These are phyloP conservation scores for Paramecium caudatum DNA, from an alignment of 73 alveolate genomes.

Conservation along the genomic window DNA sequence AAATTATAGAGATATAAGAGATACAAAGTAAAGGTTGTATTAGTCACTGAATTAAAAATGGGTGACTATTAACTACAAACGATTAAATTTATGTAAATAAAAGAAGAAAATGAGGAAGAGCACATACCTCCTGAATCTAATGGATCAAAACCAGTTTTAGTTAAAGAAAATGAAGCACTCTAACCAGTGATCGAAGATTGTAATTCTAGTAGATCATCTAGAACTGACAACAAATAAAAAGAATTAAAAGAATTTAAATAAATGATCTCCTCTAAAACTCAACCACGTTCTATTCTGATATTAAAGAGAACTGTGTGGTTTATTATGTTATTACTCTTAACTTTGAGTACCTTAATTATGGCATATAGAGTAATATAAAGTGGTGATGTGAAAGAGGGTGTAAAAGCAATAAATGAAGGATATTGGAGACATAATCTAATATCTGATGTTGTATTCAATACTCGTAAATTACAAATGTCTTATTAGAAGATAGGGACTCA, in stretches of 20 bases:
- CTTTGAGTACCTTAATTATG: conserved; percentile 56
- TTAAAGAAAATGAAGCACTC: not conserved
- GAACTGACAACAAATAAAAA: conserved; percentile 32
- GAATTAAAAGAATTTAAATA: conserved; percentile 64
- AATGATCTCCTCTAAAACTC: conserved; percentile 65
- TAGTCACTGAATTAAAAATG: not conserved
- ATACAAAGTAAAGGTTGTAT: not conserved
- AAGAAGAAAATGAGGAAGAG: not conserved
- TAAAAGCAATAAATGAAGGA: conserved; percentile 72
- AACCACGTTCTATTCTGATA: conserved; percentile 65
- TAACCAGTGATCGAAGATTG: conserved; percentile 32
- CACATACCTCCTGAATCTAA: not conserved
- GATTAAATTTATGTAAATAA: not conserved
- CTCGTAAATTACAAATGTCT: conserved; percentile 39
- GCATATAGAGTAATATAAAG: conserved; percentile 57
- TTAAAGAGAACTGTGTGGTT: conserved; percentile 65
- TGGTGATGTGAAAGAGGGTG: conserved; percentile 63
- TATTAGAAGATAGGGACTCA: conserved; percentile 1
- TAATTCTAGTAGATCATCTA: conserved; percentile 36
- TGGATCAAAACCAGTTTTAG: not conserved
- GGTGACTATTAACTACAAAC: not conserved
- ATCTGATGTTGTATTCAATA: conserved; percentile 60
- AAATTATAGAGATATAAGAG: conserved; percentile 13
- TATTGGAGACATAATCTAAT: conserved; percentile 51
- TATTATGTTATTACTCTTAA: conserved; percentile 29